Evolutionary conservation across 73 alveolate species (phyloP).

Genomic region (Breviolum minutum): DNA sequence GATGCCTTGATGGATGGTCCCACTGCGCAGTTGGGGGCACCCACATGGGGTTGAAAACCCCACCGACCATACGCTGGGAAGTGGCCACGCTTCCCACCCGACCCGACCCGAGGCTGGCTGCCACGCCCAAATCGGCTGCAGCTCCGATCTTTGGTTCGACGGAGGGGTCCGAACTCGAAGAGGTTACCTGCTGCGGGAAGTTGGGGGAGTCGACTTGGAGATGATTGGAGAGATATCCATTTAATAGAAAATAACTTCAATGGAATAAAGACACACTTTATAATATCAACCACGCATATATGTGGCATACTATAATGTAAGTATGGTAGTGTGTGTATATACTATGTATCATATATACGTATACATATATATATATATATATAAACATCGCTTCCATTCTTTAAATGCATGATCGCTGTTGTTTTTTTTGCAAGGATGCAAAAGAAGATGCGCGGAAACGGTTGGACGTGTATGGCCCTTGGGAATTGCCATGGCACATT

Average conservation of each 20-base stretch:
- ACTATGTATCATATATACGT: too few species aligned
- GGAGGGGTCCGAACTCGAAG: too few species aligned
- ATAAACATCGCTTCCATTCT: too few species aligned
- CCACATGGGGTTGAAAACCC: background rate
- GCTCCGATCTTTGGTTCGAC: too few species aligned
- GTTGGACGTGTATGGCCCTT: background rate
- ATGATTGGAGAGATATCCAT: background rate
- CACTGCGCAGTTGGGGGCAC: background rate
- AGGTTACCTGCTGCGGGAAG: too few species aligned
- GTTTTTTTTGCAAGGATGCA: conserved; percentile 31
- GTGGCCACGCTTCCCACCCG: background rate
- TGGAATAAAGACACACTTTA: too few species aligned
- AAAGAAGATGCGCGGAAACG: conserved; percentile 33
- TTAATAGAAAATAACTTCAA: too few species aligned
- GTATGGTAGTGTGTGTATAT: too few species aligned
- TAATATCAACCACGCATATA: too few species aligned
- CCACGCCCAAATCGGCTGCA: conserved; percentile 23
- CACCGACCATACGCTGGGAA: background rate
- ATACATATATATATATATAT: too few species aligned
- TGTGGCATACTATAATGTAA: too few species aligned
- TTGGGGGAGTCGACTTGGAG: background rate
- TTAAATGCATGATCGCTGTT: background rate
- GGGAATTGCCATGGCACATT: background rate
- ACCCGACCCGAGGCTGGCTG: conserved; percentile 27
- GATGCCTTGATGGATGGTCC: conserved; percentile 7